Evolutionary conservation across 805 yeast genomes (phyloP).

Genomic region (Candida schatavii): DNA sequence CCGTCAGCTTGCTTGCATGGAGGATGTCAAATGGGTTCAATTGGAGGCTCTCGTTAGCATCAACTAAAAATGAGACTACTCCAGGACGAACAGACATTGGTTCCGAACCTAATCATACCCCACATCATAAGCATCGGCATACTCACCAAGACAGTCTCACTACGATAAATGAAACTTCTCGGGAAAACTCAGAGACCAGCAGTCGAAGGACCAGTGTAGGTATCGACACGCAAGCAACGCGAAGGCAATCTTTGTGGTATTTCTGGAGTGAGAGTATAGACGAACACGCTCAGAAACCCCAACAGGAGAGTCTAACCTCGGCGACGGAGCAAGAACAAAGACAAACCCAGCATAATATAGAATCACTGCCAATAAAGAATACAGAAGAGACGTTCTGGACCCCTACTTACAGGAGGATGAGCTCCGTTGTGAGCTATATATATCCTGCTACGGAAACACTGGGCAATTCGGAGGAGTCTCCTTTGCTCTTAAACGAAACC

Average conservation of each 20-base stretch:
- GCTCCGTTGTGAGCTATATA: slow-evolving; percentile 13
- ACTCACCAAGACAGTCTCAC: slow-evolving; percentile 4
- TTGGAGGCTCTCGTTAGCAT: neutral
- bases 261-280: slow-evolving; percentile 5
- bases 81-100: neutral
- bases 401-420: slow-evolving; percentile 11
- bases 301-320: too few species aligned
- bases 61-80: neutral
- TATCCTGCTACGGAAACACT: slow-evolving; percentile 3
- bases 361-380: too few species aligned
- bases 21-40: slow-evolving; percentile 3
- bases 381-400: slow-evolving; percentile 3
- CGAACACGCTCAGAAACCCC: too few species aligned
- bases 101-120: slow-evolving; percentile 5
- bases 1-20: too few species aligned
- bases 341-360: too few species aligned
- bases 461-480: neutral
- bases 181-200: slow-evolving; percentile 10
- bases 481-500: neutral
- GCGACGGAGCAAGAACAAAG: too few species aligned
- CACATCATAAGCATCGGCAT: slow-evolving; percentile 6
- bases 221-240: neutral
- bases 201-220: slow-evolving; percentile 1
- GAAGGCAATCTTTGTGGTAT: slow-evolving; percentile 9
- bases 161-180: slow-evolving; percentile 10